phyloP scores from a whole-genome alignment of 2,329 filamentous ascomycete genomes.

The Chaetomiaceae sp. region DNA sequence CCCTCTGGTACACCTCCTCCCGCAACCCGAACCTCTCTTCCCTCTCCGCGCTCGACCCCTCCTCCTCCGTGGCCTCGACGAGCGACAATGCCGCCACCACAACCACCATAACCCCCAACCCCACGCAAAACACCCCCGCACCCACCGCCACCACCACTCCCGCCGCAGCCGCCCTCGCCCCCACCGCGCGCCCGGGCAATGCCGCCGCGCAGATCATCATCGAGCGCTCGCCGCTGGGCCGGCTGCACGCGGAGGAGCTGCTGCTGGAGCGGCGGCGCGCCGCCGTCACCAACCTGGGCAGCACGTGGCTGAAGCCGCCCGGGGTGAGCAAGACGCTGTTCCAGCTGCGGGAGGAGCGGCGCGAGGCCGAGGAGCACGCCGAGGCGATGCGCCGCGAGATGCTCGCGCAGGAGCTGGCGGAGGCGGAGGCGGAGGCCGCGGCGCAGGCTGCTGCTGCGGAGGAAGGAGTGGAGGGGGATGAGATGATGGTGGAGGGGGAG shows the following conservation, averaged over 20 bases:
- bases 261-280: slow-evolving; percentile 68
- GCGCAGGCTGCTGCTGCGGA: slow-evolving; percentile 46
- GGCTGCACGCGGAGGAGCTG: slow-evolving; percentile 70
- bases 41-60: slow-evolving; percentile 21
- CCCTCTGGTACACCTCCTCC: slow-evolving; percentile 66
- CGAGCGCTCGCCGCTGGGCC: slow-evolving; percentile 57
- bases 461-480: slow-evolving; percentile 30
- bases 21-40: slow-evolving; percentile 45
- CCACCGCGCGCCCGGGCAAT: slow-evolving; percentile 1
- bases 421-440: slow-evolving; percentile 37
- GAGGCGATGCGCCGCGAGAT: slow-evolving; percentile 66
- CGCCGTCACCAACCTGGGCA: slow-evolving; percentile 82
- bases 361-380: slow-evolving; percentile 81
- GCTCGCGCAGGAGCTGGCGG: slow-evolving; percentile 66
- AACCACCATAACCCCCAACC: background rate
- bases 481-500: slow-evolving; percentile 36
- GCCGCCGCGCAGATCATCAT: slow-evolving; percentile 26
- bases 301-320: slow-evolving; percentile 82
- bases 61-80: slow-evolving; percentile 20
- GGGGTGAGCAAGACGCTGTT: slow-evolving; percentile 85
- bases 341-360: slow-evolving; percentile 81
- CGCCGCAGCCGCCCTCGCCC: background rate
- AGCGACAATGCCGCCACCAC: background rate
- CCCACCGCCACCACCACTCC: slow-evolving; percentile 8
- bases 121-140: slow-evolving; percentile 10